A percentile compares a stretch with the other conserved stretches of the same genome.
These are phyloP conservation scores for Clavariopsis aquatica DNA, from an alignment of 495 filamentous ascomycete genomes.

Conservation along the genomic window DNA sequence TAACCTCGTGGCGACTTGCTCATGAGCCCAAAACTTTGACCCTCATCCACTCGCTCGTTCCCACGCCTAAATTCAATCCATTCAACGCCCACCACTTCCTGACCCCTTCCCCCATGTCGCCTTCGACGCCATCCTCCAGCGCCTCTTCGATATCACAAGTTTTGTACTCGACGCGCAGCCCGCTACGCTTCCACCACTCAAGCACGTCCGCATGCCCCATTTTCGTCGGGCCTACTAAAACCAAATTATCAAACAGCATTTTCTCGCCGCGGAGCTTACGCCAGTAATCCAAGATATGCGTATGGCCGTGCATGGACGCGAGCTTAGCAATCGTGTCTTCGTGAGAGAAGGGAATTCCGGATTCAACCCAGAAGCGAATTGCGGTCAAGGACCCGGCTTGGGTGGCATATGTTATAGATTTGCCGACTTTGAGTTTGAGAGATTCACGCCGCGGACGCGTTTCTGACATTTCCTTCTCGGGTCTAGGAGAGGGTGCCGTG, in stretches of 20 bases:
- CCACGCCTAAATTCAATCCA: constrained; percentile 80
- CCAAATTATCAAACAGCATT: constrained; percentile 85
- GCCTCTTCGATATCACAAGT: constrained; percentile 95
- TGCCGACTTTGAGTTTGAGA: constrained; percentile 71
- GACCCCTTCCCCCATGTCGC: constrained; percentile 57
- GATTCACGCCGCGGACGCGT: constrained; percentile 32
- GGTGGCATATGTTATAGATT: constrained; percentile 75
- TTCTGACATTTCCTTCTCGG: neutral
- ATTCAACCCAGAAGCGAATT: constrained; percentile 80
- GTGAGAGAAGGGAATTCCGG: constrained; percentile 70
- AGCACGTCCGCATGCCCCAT: constrained; percentile 80
- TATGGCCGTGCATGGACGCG: constrained; percentile 82
- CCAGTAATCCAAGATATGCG: constrained; percentile 81
- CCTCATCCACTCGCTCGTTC: constrained; percentile 93
- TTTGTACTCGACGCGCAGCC: constrained; percentile 82
- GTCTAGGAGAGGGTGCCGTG: constrained; percentile 24
- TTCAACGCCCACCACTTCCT: constrained; percentile 88
- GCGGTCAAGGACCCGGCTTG: constrained; percentile 72
- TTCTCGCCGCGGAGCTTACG: constrained; percentile 73
- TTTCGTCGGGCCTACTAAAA: constrained; percentile 83
- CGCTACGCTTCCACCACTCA: constrained; percentile 86
- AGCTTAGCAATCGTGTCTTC: constrained; percentile 78
- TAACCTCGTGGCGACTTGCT: neutral
- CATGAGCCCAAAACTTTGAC: constrained; percentile 54
- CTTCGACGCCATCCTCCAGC: constrained; percentile 72